Evolutionary conservation across 768 basidiomycete species (phyloP).

Genomic region (Tylopilus vinaceipallidus): DNA sequence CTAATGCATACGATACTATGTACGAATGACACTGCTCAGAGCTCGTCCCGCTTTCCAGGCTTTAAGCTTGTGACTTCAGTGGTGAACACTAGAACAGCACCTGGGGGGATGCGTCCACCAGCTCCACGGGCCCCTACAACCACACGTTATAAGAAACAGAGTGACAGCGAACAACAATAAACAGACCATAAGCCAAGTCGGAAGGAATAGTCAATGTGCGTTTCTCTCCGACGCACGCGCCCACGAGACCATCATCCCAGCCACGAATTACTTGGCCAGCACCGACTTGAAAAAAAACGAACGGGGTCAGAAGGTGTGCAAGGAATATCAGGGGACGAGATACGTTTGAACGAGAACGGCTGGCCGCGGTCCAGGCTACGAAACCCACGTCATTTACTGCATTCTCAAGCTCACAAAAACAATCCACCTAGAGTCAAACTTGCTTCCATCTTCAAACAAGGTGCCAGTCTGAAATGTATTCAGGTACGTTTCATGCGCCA

Average conservation of each 20-base stretch:
- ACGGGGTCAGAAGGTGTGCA: neutral
- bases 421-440: slow-evolving; percentile 86
- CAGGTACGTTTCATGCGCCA: neutral
- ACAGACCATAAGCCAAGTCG: slow-evolving; percentile 77
- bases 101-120: slow-evolving; percentile 72
- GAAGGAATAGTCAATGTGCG: slow-evolving; percentile 86
- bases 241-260: slow-evolving; percentile 80
- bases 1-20: neutral
- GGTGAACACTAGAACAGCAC: slow-evolving; percentile 81
- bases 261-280: slow-evolving; percentile 79
- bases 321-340: slow-evolving; percentile 20
- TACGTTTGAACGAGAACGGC: slow-evolving; percentile 79
- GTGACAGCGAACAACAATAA: neutral
- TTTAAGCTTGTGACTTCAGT: slow-evolving; percentile 77
- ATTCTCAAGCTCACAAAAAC: neutral
- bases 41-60: slow-evolving; percentile 47
- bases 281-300: slow-evolving; percentile 64
- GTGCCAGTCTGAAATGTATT: slow-evolving; percentile 56
- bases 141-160: neutral
- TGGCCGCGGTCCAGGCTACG: slow-evolving; percentile 64
- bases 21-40: slow-evolving; percentile 35
- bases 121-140: slow-evolving; percentile 67
- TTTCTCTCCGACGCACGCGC: slow-evolving; percentile 88
- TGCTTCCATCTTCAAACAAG: slow-evolving; percentile 67
- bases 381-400: neutral